These are phyloP conservation scores for Chalciporus chontae DNA, from an alignment of 768 basidiomycete genomes.

Conservation along the genomic window DNA sequence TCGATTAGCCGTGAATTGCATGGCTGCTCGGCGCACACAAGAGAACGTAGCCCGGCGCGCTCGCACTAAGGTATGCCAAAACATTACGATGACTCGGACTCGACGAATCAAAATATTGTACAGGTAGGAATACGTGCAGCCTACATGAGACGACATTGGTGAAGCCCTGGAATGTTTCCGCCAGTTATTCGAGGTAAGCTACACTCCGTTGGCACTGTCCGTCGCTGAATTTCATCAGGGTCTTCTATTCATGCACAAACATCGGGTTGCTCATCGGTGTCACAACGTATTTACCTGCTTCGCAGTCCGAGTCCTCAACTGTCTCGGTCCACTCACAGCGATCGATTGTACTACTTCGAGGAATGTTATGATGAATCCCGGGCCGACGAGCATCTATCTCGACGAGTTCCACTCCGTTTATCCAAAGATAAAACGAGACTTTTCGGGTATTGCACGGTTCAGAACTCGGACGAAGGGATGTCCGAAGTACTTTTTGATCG, in stretches of 20 bases:
- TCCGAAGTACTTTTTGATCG: conserved; percentile 5
- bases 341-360: conserved; percentile 11
- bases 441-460: too few species aligned
- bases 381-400: conserved; percentile 17
- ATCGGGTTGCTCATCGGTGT: conserved; percentile 9
- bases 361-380: conserved; percentile 34
- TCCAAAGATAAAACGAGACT: too few species aligned
- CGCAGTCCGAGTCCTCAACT: too few species aligned
- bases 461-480: conserved; percentile 25
- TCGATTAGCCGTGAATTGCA: too few species aligned
- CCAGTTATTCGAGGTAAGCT: conserved; percentile 26
- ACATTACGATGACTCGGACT: too few species aligned
- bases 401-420: conserved; percentile 8
- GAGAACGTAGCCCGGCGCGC: too few species aligned
- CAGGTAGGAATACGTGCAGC: too few species aligned
- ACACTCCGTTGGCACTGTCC: background rate
- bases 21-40: too few species aligned
- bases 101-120: too few species aligned
- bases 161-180: conserved; percentile 17
- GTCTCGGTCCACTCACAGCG: conserved; percentile 9
- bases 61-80: too few species aligned
- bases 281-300: too few species aligned
- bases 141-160: too few species aligned
- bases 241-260: conserved; percentile 17
- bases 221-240: conserved; percentile 8